phyloP scores from a whole-genome alignment of 805 yeast genomes.

The Yarrowia sp. region DNA sequence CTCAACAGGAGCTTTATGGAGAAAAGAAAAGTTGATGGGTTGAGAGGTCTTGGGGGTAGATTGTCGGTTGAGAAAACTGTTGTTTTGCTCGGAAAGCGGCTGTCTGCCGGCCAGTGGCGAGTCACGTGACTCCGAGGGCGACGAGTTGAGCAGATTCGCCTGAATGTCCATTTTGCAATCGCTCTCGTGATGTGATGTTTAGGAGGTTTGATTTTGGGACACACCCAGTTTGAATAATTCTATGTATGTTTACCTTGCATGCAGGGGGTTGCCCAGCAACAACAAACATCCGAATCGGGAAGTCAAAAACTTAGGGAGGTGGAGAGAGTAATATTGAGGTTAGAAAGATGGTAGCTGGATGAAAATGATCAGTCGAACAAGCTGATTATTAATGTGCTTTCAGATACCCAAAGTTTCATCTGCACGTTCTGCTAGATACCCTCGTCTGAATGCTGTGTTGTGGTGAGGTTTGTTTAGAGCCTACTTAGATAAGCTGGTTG shows the following conservation, averaged over 20 bases:
- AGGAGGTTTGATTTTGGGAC: slow-evolving; percentile 13
- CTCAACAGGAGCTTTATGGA: slow-evolving; percentile 17
- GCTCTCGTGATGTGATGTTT: slow-evolving; percentile 12
- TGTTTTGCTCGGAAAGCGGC: slow-evolving; percentile 14
- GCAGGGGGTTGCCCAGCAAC: slow-evolving; percentile 37
- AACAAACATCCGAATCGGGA: slow-evolving; percentile 21
- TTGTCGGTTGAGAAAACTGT: slow-evolving; percentile 10
- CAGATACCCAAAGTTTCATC: no score
- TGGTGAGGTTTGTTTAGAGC: not conserved
- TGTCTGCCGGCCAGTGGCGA: slow-evolving; percentile 6
- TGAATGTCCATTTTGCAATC: not conserved
- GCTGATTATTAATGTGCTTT: not conserved
- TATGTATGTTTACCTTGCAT: slow-evolving; percentile 32
- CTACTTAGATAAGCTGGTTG: not conserved
- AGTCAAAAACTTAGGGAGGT: not conserved
- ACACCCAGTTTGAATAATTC: slow-evolving; percentile 5
- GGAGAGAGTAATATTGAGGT: no score
- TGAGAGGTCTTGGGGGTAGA: slow-evolving; percentile 9
- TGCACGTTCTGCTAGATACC: not conserved
- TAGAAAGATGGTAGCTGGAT: no score
- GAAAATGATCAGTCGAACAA: no score
- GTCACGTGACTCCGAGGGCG: slow-evolving; percentile 1
- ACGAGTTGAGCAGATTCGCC: not conserved
- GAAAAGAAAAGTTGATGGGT: not conserved
- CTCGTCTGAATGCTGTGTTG: not conserved